Evolutionary conservation across 2,329 filamentous ascomycete species (phyloP).

Genomic region (Aaosphaeria arxii): DNA sequence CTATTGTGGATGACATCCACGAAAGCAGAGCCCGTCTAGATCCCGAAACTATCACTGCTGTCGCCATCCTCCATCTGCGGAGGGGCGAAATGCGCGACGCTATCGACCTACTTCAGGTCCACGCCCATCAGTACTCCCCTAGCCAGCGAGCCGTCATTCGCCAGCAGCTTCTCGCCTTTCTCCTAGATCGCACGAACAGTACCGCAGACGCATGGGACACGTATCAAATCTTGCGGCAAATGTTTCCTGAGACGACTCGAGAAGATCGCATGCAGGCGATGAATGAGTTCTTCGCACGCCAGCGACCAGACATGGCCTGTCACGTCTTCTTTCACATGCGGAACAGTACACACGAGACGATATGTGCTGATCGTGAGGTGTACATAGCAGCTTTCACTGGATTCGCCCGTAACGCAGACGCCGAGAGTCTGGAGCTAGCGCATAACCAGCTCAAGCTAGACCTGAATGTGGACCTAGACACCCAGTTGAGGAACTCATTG

Average conservation of each 20-base stretch:
- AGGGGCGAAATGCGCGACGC: constrained; percentile 76
- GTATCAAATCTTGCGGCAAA: constrained; percentile 57
- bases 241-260: constrained; percentile 62
- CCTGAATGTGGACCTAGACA: constrained; percentile 71
- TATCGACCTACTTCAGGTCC: constrained; percentile 75
- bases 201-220: constrained; percentile 62
- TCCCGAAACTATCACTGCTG: constrained; percentile 68
- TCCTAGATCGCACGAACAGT: constrained; percentile 63
- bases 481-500: constrained; percentile 74
- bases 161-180: constrained; percentile 65
- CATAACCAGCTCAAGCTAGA: constrained; percentile 97
- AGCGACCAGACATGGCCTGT: constrained; percentile 78
- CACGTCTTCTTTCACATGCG: constrained; percentile 93
- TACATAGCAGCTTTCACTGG: constrained; percentile 79
- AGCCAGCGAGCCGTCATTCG: constrained; percentile 67
- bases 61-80: constrained; percentile 72
- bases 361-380: constrained; percentile 67
- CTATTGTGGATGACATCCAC: constrained; percentile 70
- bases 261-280: constrained; percentile 69
- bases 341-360: constrained; percentile 61
- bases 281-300: constrained; percentile 74
- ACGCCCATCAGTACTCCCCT: constrained; percentile 68
- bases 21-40: constrained; percentile 67
- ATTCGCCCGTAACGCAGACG: constrained; percentile 59
- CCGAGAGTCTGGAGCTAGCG: constrained; percentile 67